Evolutionary conservation across 2,329 filamentous ascomycete genomes (phyloP).

Genomic region (Elsinoe australis): DNA sequence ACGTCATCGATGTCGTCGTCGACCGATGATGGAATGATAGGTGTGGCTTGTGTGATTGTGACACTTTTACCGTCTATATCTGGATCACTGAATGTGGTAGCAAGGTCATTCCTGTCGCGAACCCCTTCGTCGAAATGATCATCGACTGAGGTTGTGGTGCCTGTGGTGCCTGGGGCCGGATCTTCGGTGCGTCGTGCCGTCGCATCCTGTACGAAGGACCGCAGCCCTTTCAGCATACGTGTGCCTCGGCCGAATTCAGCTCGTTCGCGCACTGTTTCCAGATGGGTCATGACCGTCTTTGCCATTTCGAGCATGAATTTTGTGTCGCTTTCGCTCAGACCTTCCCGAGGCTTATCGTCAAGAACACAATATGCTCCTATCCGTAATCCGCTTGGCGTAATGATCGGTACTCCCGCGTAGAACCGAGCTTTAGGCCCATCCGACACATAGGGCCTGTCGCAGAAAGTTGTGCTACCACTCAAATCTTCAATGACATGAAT

Average conservation of each 20-base stretch:
- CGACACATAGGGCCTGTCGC: constrained; percentile 26
- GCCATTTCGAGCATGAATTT: constrained; percentile 51
- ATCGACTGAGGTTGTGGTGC: no score
- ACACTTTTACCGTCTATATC: not conserved
- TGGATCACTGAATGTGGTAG: no score
- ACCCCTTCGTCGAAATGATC: no score
- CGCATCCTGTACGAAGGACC: constrained; percentile 36
- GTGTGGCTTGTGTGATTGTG: not conserved
- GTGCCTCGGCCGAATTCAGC: constrained; percentile 47
- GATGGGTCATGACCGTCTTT: constrained; percentile 51
- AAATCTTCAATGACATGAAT: constrained; percentile 29
- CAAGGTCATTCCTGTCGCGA: no score
- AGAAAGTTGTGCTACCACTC: constrained; percentile 24
- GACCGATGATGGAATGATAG: not conserved
- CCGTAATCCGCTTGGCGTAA: constrained; percentile 48
- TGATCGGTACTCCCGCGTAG: constrained; percentile 47
- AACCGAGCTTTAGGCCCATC: constrained; percentile 25
- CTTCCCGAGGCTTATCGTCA: constrained; percentile 49
- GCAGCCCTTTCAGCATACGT: constrained; percentile 48
- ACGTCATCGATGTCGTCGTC: constrained; percentile 20
- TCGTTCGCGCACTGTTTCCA: constrained; percentile 49
- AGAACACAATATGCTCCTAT: constrained; percentile 56
- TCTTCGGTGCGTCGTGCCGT: constrained; percentile 18
- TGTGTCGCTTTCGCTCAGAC: constrained; percentile 42
- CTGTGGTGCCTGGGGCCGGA: not conserved